phyloP scores from a whole-genome alignment of 768 basidiomycete genomes.

The Hericium alpestre region DNA sequence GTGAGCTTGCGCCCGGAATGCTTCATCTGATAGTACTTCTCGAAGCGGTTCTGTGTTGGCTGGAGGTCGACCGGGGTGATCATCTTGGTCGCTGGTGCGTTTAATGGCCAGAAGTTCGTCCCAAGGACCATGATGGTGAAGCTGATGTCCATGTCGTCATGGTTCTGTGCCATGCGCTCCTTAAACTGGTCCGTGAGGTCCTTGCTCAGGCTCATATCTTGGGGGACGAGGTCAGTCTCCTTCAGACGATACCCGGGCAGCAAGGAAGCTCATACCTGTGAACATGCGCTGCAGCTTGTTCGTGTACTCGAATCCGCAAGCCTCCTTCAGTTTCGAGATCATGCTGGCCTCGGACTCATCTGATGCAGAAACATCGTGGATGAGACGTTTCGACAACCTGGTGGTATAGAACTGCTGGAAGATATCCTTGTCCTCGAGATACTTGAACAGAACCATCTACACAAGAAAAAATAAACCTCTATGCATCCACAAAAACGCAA shows the following conservation, averaged over 20 bases:
- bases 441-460: constrained; percentile 96
- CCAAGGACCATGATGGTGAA: constrained; percentile 91
- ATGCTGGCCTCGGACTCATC: constrained; percentile 96
- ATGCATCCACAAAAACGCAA: no score
- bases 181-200: constrained; percentile 94
- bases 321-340: constrained; percentile 96
- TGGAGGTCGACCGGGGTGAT: constrained; percentile 81
- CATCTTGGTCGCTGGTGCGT: constrained; percentile 75
- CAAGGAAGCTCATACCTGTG: constrained; percentile 44
- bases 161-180: constrained; percentile 79
- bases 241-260: not conserved
- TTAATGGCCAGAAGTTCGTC: constrained; percentile 92
- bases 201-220: constrained; percentile 91
- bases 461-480: not conserved
- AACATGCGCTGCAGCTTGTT: constrained; percentile 96
- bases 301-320: constrained; percentile 94
- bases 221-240: not conserved
- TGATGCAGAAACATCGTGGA: constrained; percentile 83
- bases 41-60: constrained; percentile 83
- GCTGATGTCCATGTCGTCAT: constrained; percentile 79
- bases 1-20: constrained; percentile 92
- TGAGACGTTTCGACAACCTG: constrained; percentile 85
- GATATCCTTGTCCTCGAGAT: constrained; percentile 97
- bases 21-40: constrained; percentile 86
- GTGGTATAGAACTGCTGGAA: constrained; percentile 98